These are phyloP conservation scores for Aspergillus kassunensis DNA, from an alignment of 495 filamentous ascomycete species.

Conservation along the genomic window DNA sequence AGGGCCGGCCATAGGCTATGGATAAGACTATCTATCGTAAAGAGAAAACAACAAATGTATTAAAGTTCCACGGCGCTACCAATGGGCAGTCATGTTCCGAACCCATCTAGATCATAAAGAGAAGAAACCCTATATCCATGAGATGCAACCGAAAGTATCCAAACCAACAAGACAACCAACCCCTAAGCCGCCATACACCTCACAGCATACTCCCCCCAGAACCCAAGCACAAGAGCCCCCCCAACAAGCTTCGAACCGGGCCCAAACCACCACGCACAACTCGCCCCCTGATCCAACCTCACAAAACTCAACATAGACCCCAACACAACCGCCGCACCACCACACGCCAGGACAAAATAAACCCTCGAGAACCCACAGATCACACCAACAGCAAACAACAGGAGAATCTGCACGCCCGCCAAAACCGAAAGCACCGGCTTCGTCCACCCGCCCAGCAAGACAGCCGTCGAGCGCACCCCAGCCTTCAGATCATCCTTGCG, in stretches of 20 bases:
- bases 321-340: background rate
- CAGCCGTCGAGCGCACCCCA: slow-evolving; percentile 37
- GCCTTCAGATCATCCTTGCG: slow-evolving; percentile 37
- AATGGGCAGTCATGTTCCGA: too few relatives aligned
- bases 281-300: background rate
- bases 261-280: slow-evolving; percentile 14
- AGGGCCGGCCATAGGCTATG: too few relatives aligned
- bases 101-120: too few relatives aligned
- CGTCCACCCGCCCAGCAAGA: slow-evolving; percentile 13
- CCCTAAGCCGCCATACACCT: background rate
- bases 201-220: slow-evolving; percentile 9
- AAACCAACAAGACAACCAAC: background rate
- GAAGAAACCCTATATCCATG: too few relatives aligned
- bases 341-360: slow-evolving; percentile 7
- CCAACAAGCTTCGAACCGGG: slow-evolving; percentile 6
- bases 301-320: slow-evolving; percentile 5
- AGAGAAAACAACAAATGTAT: too few relatives aligned
- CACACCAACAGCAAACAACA: background rate
- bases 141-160: too few relatives aligned
- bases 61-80: too few relatives aligned
- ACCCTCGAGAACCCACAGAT: background rate
- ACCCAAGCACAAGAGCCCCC: background rate
- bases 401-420: background rate
- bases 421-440: slow-evolving; percentile 2
- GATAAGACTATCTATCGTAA: too few relatives aligned